Evolutionary conservation across 2,329 filamentous ascomycete genomes (phyloP), one percentile per base, ranked within the genome.

Genomic region (Sordariomycetes sp.): DNA sequence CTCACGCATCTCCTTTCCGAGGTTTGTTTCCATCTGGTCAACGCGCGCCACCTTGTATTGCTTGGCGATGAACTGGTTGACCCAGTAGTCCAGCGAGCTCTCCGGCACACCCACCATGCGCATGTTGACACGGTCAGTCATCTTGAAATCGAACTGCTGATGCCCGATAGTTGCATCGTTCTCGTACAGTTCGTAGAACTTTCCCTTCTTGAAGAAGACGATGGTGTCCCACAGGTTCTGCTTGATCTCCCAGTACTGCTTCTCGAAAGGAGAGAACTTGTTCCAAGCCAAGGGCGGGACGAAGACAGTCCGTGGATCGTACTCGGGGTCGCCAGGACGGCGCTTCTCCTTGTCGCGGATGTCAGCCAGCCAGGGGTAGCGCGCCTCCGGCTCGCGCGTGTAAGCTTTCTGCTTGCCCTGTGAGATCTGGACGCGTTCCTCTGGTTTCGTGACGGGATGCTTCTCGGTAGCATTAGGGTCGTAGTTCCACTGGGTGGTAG

Each of bases 161-260:
- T 98, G 88, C 5, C 92, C 92, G 36, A 96, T 81, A 0, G 90
- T 94, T 5, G 92, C 92, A 58, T 98, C 92, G 40, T 95, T 94
- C 55, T 98, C 92, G 51, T 96, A 98, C 0, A 98, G 70, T 55
- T 98, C 92, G 53, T 95, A 98, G 59, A 98, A 98, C 50, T 98
- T 98, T 50, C 92, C 92, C 67, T 98, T 98, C 61, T 96, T 98
- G 78, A 98, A 98, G 61, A 98, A 98, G 12, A 98, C 90, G 30
- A 98, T 82, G 0, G 88, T 95, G 45, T 95, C 87, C 84, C 86
- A 96, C 44, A 93, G 85, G 47, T 95, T 95, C 57, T 88, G 84
- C 63, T 98, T 98, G 58, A 98, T 96, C 50, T 94, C 86, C 92
- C 92, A 98, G 56, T 98, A 98, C 54, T 98, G 92, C 57, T 87